Evolutionary conservation across 148 eudicot genomes (phyloP).

Genomic region (Oxyria digyna): DNA sequence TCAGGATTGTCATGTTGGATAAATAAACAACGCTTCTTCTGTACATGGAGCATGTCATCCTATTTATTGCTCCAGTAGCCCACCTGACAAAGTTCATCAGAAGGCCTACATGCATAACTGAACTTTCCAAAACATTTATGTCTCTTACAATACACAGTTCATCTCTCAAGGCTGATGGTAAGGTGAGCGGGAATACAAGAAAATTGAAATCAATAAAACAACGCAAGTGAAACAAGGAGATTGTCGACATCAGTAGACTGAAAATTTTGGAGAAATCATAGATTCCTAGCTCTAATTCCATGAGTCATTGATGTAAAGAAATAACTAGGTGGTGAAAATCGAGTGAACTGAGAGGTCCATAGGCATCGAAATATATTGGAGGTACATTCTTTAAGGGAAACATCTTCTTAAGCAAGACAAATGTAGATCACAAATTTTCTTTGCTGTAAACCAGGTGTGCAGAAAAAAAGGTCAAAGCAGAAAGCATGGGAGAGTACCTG

Average conservation of each 20-base stretch:
- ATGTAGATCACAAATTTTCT: background rate
- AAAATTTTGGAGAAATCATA: background rate
- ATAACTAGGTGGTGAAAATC: background rate
- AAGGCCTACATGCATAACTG: conserved; percentile 1
- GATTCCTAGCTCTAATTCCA: background rate
- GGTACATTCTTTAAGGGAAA: background rate
- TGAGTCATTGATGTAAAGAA: background rate
- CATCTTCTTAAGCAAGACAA: background rate
- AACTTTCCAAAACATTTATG: background rate
- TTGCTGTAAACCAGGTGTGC: background rate
- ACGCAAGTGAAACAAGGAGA: background rate
- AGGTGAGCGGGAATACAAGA: background rate
- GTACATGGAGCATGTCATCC: background rate
- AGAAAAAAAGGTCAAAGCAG: background rate
- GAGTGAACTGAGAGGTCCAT: background rate
- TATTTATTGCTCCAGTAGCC: background rate
- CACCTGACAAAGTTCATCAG: background rate
- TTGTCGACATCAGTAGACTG: background rate
- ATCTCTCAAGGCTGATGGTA: background rate
- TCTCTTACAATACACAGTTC: background rate
- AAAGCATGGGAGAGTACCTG: conserved; percentile 34
- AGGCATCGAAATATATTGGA: too few species aligned
- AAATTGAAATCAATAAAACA: background rate
- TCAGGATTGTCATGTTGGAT: background rate
- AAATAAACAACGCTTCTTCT: background rate